These are phyloP conservation scores for Calonectria pseudoturangicola DNA, from an alignment of 2,329 filamentous ascomycete species.

Conservation along the genomic window DNA sequence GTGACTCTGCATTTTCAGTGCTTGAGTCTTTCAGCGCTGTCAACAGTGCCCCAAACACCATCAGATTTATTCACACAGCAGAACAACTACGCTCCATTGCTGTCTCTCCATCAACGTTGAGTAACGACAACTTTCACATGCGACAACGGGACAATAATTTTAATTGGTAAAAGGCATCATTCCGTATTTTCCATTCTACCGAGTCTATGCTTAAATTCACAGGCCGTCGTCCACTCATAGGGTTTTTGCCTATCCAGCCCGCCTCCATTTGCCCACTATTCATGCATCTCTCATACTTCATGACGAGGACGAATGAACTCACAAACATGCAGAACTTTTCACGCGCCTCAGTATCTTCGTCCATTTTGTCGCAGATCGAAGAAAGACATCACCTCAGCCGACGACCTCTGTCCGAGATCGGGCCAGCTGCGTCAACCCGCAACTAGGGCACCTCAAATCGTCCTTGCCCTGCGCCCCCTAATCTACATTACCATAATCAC, in stretches of 20 bases:
- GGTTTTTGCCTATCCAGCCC: conserved; percentile 51
- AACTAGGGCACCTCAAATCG: conserved; percentile 45
- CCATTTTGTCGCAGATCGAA: conserved; percentile 58
- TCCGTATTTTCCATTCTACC: conserved; percentile 61
- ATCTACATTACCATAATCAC: conserved; percentile 43
- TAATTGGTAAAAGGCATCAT: conserved; percentile 54
- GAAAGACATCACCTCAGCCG: conserved; percentile 50
- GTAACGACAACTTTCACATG: neutral
- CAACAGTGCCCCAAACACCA: too few relatives aligned
- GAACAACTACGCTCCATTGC: too few relatives aligned
- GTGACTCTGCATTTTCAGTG: too few relatives aligned
- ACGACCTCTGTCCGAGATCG: conserved; percentile 42
- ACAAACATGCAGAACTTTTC: conserved; percentile 60
- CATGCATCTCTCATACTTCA: conserved; percentile 56
- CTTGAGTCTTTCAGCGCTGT: too few relatives aligned
- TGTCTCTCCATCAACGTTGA: too few relatives aligned
- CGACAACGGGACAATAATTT: neutral
- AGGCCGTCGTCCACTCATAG: conserved; percentile 52
- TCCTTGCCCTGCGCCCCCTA: conserved; percentile 43
- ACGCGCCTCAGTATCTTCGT: conserved; percentile 58
- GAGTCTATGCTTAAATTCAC: conserved; percentile 61
- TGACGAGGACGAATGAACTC: conserved; percentile 54
- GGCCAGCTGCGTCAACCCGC: conserved; percentile 45
- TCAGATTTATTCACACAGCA: too few relatives aligned
- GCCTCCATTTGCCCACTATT: conserved; percentile 48